A percentile compares a stretch with the other conserved stretches of the same genome.
Evolutionary conservation across 768 basidiomycete genomes (phyloP).

Genomic region (Tulasnella sp.): DNA sequence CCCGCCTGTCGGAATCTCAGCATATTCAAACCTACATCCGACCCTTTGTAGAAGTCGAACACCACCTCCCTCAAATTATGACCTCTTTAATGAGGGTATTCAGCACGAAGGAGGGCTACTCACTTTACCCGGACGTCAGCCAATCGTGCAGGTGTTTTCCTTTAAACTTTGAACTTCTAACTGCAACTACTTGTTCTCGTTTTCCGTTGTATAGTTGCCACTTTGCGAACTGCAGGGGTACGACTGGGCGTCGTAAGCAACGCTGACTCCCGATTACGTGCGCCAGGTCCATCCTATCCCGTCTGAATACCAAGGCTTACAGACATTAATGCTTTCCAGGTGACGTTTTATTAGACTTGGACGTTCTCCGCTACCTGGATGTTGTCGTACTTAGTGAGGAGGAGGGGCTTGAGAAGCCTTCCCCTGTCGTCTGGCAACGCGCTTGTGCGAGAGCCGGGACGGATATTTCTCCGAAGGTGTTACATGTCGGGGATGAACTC

Average conservation of each 20-base stretch:
- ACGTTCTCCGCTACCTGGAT: conserved; percentile 36
- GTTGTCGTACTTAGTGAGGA: conserved; percentile 60
- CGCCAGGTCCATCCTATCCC: conserved; percentile 20
- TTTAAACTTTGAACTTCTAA: too few relatives aligned
- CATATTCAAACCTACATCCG: too few relatives aligned
- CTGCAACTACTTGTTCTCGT: neutral
- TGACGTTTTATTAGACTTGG: conserved; percentile 47
- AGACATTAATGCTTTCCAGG: conserved; percentile 22
- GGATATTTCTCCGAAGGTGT: neutral
- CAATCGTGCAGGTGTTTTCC: conserved; percentile 33
- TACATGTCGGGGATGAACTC: conserved; percentile 71
- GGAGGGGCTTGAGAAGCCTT: conserved; percentile 57
- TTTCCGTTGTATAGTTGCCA: neutral
- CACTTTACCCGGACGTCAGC: conserved; percentile 41
- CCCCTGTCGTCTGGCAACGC: conserved; percentile 42
- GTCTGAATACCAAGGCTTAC: too few relatives aligned
- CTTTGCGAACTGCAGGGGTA: conserved; percentile 22
- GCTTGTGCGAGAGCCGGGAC: conserved; percentile 28
- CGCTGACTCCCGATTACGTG: conserved; percentile 59
- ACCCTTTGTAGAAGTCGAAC: conserved; percentile 41
- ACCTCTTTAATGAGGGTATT: conserved; percentile 51
- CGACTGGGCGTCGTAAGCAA: conserved; percentile 57
- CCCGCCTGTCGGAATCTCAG: neutral
- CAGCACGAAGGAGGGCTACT: conserved; percentile 58
- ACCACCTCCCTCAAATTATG: conserved; percentile 44